Base-by-base conservation (phyloP, 2,329 filamentous ascomycete species). In the Xylaria sp. region DNA sequence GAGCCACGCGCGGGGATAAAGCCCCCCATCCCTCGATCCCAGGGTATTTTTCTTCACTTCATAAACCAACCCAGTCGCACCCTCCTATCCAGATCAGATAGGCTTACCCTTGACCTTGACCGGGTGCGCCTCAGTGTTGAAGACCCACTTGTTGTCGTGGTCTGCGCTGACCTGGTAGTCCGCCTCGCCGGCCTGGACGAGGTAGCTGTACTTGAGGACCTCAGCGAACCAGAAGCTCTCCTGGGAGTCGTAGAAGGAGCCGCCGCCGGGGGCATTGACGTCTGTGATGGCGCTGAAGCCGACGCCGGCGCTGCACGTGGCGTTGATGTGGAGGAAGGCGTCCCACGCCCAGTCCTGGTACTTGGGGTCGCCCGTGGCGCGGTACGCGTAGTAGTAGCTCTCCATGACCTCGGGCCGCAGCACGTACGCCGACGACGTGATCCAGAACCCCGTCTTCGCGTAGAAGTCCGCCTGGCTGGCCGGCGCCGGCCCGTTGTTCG, bases 191-290 rank as follows among this genome's bases (percentile, higher is more conserved):
- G 87, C 85, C 76, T 89, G 88, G 67, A 92, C 92, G 74, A 97
- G 78, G 81, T 92, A 97, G 65, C 86, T 83, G 78, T 97, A 97
- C 84, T 97, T 97, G 79, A 97, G 78, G 70, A 94, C 91, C 82
- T 97, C 93, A 0, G 93, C 93, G 78, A 97, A 93, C 83, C 92
- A 90, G 82, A 96, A 97, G 75, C 91, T 94, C 81, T 97, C 93
- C 84, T 95, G 92, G 78, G 91, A 90, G 78, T 97, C 88, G 50
- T 80, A 79, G 67, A 86, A 88, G 0, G 81, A 79, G 0, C 91
- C 92, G 9, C 92, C 92, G 34, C 83, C 84, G 3, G 76, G 74
- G 2, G 80, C 81, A 72, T 92, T 93, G 54, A 97, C 92, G 76
- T 97, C 79, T 0, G 74, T 78, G 64, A 97, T 82, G 34, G 86